Conservation (phyloP, 345 rosid genomes). For the Kernera saxatilis region DNA sequence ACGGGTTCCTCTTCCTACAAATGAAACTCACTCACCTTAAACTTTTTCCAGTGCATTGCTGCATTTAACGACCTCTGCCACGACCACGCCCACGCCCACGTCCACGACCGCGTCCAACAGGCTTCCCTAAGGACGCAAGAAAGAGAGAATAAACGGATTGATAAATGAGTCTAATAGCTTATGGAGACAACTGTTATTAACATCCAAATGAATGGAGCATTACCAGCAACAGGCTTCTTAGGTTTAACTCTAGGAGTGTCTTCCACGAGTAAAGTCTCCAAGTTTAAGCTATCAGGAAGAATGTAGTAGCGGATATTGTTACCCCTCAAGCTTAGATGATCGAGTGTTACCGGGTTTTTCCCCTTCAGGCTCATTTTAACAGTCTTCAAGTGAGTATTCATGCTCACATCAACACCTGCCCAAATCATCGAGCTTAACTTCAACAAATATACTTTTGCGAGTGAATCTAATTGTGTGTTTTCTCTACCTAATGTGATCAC, state of each 20-base stretch:
- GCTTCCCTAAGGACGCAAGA: conserved; percentile 45
- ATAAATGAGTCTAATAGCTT: not conserved
- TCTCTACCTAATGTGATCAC: not conserved
- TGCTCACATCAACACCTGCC: conserved; percentile 92
- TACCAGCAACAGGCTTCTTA: conserved; percentile 95
- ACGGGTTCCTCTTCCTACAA: conserved; percentile 15
- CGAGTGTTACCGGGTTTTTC: conserved; percentile 78
- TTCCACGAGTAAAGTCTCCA: conserved; percentile 95
- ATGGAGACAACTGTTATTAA: not conserved
- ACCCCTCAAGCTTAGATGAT: conserved; percentile 92
- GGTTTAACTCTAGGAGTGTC: conserved; percentile 95
- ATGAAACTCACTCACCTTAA: conserved; percentile 8
- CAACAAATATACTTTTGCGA: not conserved
- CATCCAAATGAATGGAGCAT: conserved; percentile 28
- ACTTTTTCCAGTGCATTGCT: not conserved
- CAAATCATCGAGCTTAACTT: conserved; percentile 11
- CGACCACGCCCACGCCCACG: conserved; percentile 87
- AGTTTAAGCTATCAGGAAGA: conserved; percentile 96
- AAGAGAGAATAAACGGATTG: not conserved
- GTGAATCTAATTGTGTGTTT: not conserved
- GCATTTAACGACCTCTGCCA: conserved; percentile 68
- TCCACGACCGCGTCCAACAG: conserved; percentile 87
- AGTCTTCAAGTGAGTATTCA: conserved; percentile 96
- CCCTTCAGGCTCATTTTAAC: conserved; percentile 93
- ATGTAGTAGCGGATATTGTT: conserved; percentile 95